These are phyloP conservation scores for Tetragonia tetragonoides DNA, from an alignment of 148 eudicot species.

Conservation along the genomic window DNA sequence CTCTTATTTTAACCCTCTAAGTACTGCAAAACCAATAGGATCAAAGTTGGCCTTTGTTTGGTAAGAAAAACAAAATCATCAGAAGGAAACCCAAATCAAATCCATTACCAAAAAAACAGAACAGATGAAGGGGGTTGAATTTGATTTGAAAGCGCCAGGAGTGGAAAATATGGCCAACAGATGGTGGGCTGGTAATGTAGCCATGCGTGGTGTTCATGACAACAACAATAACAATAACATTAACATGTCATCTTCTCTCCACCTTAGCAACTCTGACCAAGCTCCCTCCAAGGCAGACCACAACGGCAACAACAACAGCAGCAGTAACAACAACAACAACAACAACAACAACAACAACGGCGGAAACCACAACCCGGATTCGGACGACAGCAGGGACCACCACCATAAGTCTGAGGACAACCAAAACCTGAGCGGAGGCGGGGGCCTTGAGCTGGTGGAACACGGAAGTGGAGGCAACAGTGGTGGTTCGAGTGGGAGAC, in stretches of 20 bases:
- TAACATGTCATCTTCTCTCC: slow-evolving; percentile 27
- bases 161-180: slow-evolving; percentile 47
- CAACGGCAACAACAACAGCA: not conserved
- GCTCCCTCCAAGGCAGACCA: slow-evolving; percentile 4
- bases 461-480: slow-evolving; percentile 33
- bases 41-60: slow-evolving; percentile 4
- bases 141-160: not conserved
- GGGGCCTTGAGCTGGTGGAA: slow-evolving; percentile 35
- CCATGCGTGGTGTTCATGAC: slow-evolving; percentile 35
- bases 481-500: slow-evolving; percentile 37
- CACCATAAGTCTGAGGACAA: slow-evolving; percentile 33
- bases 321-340: not conserved
- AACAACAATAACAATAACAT: too few relatives aligned
- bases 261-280: not conserved
- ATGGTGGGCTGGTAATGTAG: slow-evolving; percentile 77
- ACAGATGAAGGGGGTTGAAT: not conserved
- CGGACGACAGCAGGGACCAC: slow-evolving; percentile 26
- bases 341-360: not conserved
- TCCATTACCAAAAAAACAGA: not conserved
- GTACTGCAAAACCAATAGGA: not conserved
- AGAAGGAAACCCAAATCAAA: not conserved
- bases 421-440: slow-evolving; percentile 27
- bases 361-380: slow-evolving; percentile 26
- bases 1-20: not conserved
- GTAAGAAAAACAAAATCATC: not conserved